Percentiles rank a stretch among this genome's conserved stretches.
Conservation (phyloP, 257 asterid genomes). For the Nicotiana undulata region DNA sequence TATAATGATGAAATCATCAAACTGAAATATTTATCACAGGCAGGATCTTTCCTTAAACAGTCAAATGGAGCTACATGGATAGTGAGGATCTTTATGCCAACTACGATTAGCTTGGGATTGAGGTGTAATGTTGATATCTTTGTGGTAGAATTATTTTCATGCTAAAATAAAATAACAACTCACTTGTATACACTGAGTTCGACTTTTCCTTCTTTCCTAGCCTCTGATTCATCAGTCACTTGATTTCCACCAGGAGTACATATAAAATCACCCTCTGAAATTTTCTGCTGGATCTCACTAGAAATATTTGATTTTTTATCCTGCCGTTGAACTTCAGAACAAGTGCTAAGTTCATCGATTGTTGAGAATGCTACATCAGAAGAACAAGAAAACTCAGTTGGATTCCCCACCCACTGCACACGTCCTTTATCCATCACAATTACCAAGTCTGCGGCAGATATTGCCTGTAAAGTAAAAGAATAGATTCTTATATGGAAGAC, state of each 20-base stretch:
- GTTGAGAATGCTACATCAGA: slow-evolving; percentile 49
- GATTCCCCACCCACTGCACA: slow-evolving; percentile 73
- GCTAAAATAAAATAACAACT: slow-evolving; percentile 16
- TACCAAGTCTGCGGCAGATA: slow-evolving; percentile 62
- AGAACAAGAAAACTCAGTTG: slow-evolving; percentile 44
- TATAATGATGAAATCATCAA: slow-evolving; percentile 11
- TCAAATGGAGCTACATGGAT: neutral
- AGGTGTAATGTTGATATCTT: neutral
- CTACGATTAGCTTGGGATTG: neutral
- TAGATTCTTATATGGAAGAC: neutral
- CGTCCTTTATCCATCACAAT: slow-evolving; percentile 84
- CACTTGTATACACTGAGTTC: slow-evolving; percentile 76
- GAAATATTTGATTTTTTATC: slow-evolving; percentile 17
- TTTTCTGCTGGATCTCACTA: slow-evolving; percentile 24
- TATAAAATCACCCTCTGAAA: slow-evolving; percentile 32
- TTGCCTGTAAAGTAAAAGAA: slow-evolving; percentile 48
- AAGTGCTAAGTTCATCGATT: slow-evolving; percentile 33
- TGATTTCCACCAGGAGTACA: slow-evolving; percentile 36
- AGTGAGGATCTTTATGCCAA: neutral
- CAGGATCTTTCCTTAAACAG: neutral
- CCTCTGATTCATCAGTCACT: slow-evolving; percentile 51
- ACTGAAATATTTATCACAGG: neutral
- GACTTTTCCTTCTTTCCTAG: slow-evolving; percentile 85
- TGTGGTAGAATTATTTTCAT: neutral
- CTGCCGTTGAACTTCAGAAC: slow-evolving; percentile 27